Percentiles rank a stretch among this genome's conserved stretches.
Evolutionary conservation across 305 asterid species (phyloP).

Genomic region (Fraxinus ornus): DNA sequence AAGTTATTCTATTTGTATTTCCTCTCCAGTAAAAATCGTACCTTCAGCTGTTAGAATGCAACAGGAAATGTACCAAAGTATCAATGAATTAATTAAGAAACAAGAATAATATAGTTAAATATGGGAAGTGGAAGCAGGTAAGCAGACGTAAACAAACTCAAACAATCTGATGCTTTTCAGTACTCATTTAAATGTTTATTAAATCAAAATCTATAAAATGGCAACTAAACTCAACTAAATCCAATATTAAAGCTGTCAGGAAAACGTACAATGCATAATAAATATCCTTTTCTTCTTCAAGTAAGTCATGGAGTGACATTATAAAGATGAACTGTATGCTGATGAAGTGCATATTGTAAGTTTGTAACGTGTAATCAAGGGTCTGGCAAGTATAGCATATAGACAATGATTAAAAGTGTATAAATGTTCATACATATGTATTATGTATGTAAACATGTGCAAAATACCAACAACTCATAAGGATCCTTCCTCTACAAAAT

Average conservation of each 20-base stretch:
- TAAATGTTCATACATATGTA: background rate
- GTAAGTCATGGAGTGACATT: background rate
- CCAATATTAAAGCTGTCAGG: background rate
- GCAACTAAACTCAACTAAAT: background rate
- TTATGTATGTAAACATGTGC: background rate
- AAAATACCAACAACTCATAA: slow-evolving; percentile 4
- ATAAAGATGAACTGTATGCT: background rate
- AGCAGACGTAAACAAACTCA: background rate
- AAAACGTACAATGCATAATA: background rate
- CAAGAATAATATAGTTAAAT: background rate
- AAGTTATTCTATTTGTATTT: background rate
- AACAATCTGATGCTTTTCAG: slow-evolving; percentile 1
- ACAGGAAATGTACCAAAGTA: background rate
- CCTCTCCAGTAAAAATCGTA: background rate
- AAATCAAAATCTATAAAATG: background rate
- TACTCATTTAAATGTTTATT: background rate
- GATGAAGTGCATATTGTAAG: background rate
- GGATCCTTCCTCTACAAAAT: background rate
- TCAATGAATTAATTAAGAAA: background rate
- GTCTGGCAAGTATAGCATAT: background rate
- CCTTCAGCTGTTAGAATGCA: background rate
- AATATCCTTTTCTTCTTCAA: background rate
- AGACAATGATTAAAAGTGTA: background rate
- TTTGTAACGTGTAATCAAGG: background rate
- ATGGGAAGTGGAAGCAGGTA: background rate